Evolutionary conservation across 176 grass and related monocot genomes (phyloP), one percentile per base, ranked within the genome.

Genomic region (Avena atlantica): DNA sequence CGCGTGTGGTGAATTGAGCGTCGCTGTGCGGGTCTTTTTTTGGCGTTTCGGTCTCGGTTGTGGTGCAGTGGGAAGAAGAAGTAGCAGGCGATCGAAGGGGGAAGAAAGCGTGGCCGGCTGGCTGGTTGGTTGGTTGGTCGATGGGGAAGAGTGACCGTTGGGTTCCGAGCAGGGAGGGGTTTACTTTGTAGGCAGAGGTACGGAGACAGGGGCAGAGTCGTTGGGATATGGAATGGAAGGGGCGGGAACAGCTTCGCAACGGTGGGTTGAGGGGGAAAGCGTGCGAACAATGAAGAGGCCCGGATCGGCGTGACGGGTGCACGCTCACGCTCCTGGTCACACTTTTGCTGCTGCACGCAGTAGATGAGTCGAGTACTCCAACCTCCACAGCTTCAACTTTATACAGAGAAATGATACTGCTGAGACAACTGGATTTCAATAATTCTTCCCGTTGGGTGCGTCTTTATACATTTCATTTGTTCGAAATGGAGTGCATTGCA

Each of bases 81-180:
- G 45, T 11, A 48, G 45, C 1, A 48, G 62, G 16, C 47, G 5
- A n/a, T 37, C 24, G 52, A 19, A 29, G 76, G 65, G 47, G 59
- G 67, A 8, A 65, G 79, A 75, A 60, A 51, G 81, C 2, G 1
- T 24, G 53, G n/a, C 23, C 9, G 73, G 79, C 20, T 27, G 88
- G 37, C 37, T 40, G 37, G n/a, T n/a, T n/a, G 2, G 40, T 42
- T 42, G 40, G 40, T 42, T 42, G 40, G 64, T 58, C 49, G 89
- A 76, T 49, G 51, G 85, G 81, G 15, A 76, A 76, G 86, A 63
- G 82, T 91, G 85, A 85, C 77, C 82, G 89, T 88, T 88, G 70
- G 90, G 83, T 85, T 85, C 52, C 51, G 84, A 42, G 83, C 29
- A 67, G 83, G 40, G 40, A 42, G 40, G 40, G 40, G 40, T 42